Evolutionary conservation across 2,329 filamentous ascomycete genomes (phyloP).

Genomic region (Xylariaceae sp.): DNA sequence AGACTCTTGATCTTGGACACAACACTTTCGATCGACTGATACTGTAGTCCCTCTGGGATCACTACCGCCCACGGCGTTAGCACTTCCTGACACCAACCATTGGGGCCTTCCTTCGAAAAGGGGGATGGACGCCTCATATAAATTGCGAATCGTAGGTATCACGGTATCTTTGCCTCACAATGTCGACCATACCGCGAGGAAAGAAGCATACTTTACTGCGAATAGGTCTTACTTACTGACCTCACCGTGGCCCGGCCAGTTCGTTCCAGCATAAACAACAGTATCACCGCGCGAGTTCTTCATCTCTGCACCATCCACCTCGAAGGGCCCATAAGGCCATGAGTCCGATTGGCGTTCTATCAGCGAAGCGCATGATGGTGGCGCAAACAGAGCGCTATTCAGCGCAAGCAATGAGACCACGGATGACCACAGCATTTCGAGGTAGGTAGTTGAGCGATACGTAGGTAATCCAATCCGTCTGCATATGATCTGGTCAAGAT

Average conservation of each 20-base stretch:
- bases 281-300: slow-evolving; percentile 38
- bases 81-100: neutral
- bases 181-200: neutral
- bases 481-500: too few relatives aligned
- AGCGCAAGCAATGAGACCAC: slow-evolving; percentile 26
- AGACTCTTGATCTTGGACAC: slow-evolving; percentile 52
- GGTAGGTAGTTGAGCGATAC: neutral
- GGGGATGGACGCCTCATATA: too few relatives aligned
- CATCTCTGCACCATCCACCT: slow-evolving; percentile 39
- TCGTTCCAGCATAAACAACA: slow-evolving; percentile 50
- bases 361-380: slow-evolving; percentile 21
- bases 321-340: slow-evolving; percentile 34
- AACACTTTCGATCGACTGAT: slow-evolving; percentile 51
- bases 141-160: too few relatives aligned
- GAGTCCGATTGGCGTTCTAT: slow-evolving; percentile 14
- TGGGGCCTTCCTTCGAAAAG: neutral
- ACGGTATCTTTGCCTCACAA: neutral
- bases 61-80: slow-evolving; percentile 28
- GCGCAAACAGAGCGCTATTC: slow-evolving; percentile 20
- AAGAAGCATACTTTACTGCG: neutral
- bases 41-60: slow-evolving; percentile 60
- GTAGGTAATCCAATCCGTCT: neutral
- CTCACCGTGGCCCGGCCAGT: slow-evolving; percentile 58
- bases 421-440: slow-evolving; percentile 19
- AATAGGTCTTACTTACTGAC: slow-evolving; percentile 35